Evolutionary conservation across 495 filamentous ascomycete genomes (phyloP).

Genomic region (Penicillium ucsense): DNA sequence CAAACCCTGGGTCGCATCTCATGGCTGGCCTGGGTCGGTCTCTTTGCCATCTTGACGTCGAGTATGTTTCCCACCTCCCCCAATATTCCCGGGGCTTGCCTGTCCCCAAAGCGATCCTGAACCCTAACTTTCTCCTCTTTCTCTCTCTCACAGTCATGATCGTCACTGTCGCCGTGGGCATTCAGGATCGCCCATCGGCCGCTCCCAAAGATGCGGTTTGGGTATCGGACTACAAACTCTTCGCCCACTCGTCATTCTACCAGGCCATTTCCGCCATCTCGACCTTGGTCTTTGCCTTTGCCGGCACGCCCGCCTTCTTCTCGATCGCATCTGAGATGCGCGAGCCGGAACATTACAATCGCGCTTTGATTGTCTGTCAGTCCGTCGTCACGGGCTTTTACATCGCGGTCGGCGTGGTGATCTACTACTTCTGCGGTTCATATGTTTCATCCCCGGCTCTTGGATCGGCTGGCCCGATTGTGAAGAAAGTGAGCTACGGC

Average conservation of each 20-base stretch:
- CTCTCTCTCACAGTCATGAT: constrained; percentile 47
- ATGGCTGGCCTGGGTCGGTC: constrained; percentile 31
- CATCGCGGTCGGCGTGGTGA: constrained; percentile 51
- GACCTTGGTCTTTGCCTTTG: constrained; percentile 60
- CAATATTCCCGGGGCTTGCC: constrained; percentile 4
- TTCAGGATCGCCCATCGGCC: constrained; percentile 33
- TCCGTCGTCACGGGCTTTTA: constrained; percentile 50
- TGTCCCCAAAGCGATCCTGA: too few relatives aligned
- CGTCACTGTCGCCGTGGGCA: constrained; percentile 57
- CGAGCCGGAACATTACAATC: constrained; percentile 49
- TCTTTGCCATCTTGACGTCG: constrained; percentile 26
- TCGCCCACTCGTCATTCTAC: constrained; percentile 17
- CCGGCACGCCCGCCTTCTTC: constrained; percentile 58
- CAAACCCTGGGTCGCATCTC: constrained; percentile 29
- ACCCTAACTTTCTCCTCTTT: constrained; percentile 6
- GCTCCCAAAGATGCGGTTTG: constrained; percentile 22
- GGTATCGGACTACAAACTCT: constrained; percentile 24
- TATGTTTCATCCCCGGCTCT: constrained; percentile 63
- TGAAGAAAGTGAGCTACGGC: constrained; percentile 66
- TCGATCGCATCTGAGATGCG: constrained; percentile 68
- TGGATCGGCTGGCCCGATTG: constrained; percentile 46
- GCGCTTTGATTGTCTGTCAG: constrained; percentile 41
- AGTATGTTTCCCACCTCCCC: constrained; percentile 23
- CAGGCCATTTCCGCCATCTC: constrained; percentile 48
- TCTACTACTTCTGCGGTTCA: constrained; percentile 61